Evolutionary conservation across 2,329 filamentous ascomycete genomes (phyloP), one percentile per base, ranked within the genome.

Genomic region (Trichoderma sp.): DNA sequence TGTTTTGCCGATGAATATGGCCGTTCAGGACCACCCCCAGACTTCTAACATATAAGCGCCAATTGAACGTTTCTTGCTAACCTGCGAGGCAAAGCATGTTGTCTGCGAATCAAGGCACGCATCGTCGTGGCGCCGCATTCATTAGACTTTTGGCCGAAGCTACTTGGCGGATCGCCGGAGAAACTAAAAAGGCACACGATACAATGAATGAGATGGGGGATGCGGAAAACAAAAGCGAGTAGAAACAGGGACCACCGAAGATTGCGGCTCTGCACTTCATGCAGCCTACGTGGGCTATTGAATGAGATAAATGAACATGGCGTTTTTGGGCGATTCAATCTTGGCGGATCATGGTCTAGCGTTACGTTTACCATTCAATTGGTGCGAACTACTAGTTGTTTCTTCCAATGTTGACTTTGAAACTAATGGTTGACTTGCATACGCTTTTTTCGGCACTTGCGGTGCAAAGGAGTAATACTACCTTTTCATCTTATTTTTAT

Each of bases 121-220:
- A 51, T 47, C 14, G 18, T 63, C 39, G 24, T 64, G 61, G 61
- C 61, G 61, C 30, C 8, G 43, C 43, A 53, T 5, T 6, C 3
- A 56, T 53, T 65, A 66, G 47, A 34, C 47, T 66, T 66, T 66
- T 66, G n/a, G 47, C 51, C 63, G 28, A 65, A 65, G 62, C 62
- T 65, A 65, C 62, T 32, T 65, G 39, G 28, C 62, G 47, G 47
- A 66, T 34, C 47, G n/a, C 43, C 43, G 62, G 62, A 65, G 36
- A 9, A 47, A 14, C 30, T 53, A 61, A 26, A 8, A 18, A 26
- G 18, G 21, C 15, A 32, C 34, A 34, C 7, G 24, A 61, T 51
- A 21, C 39, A 14, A 8, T 18, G n/a, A 60, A 34, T 12, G 9
- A 36, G n/a, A 21, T 8, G 43, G n/a, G 36, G 39, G 3, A 51